A percentile compares a stretch with the other conserved stretches of the same genome.
phyloP scores from a whole-genome alignment of 257 asterid genomes.

The Marsdenia floribunda region DNA sequence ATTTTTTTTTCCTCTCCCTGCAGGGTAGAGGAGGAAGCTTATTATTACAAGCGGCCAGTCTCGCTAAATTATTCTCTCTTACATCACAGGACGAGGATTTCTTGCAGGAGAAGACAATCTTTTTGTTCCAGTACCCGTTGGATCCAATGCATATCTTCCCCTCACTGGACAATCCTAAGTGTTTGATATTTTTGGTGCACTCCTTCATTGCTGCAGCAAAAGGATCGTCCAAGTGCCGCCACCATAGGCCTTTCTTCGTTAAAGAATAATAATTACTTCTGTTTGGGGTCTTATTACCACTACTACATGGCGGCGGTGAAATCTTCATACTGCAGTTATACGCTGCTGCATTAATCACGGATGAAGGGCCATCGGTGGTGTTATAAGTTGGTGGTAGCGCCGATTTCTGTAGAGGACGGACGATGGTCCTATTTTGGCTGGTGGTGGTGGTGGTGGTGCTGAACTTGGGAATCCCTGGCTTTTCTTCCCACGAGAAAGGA shows the following conservation, averaged over 20 bases:
- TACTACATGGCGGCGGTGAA: constrained; percentile 46
- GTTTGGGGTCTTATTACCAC: constrained; percentile 13
- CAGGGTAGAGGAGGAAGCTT: constrained; percentile 53
- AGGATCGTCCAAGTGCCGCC: constrained; percentile 44
- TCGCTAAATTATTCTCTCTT: constrained; percentile 37
- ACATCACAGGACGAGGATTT: constrained; percentile 28
- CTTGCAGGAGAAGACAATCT: constrained; percentile 41
- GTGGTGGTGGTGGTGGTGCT: constrained; percentile 14
- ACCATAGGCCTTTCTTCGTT: background rate
- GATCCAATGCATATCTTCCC: constrained; percentile 15
- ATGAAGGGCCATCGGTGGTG: background rate
- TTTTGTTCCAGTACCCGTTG: constrained; percentile 8
- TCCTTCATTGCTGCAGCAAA: constrained; percentile 49
- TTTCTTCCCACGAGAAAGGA: constrained; percentile 83
- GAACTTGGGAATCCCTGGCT: constrained; percentile 57
- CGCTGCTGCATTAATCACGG: background rate
- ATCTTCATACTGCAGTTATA: background rate
- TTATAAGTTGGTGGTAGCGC: background rate
- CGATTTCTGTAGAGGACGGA: constrained; percentile 2
- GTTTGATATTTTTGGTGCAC: constrained; percentile 31
- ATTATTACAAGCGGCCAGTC: background rate
- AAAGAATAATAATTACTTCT: constrained; percentile 17
- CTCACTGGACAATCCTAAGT: background rate
- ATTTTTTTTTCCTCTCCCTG: constrained; percentile 19
- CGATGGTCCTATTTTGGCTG: background rate